Conservation (phyloP, 2,329 filamentous ascomycete genomes). For the Elsinoe batatas region DNA sequence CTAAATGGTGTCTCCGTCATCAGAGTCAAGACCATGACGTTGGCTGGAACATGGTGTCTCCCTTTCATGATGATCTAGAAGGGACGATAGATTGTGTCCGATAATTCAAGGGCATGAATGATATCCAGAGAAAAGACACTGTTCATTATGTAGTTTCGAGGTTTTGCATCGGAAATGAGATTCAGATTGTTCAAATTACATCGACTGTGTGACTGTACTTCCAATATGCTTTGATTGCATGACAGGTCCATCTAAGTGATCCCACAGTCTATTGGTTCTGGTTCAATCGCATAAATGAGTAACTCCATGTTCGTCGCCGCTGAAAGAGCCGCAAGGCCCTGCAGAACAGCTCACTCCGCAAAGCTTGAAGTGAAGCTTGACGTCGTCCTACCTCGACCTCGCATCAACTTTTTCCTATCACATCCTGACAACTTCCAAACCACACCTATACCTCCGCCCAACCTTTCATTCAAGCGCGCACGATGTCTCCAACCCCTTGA, state of each 20-base stretch:
- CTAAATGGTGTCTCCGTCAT: constrained; percentile 43
- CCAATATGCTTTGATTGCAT: not conserved
- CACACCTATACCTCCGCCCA: not conserved
- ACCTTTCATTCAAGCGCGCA: too few relatives aligned
- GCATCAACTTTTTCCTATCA: not conserved
- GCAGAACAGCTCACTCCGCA: not conserved
- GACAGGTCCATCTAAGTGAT: not conserved
- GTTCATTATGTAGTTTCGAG: constrained; percentile 10
- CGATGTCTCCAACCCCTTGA: not conserved
- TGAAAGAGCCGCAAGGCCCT: constrained; percentile 3
- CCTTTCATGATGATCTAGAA: constrained; percentile 3
- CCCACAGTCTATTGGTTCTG: not conserved
- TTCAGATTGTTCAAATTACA: constrained; percentile 7
- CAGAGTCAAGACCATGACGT: constrained; percentile 8
- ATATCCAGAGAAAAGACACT: constrained; percentile 13
- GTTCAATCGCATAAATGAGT: too few relatives aligned
- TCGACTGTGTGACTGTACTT: not conserved
- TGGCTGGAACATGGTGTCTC: constrained; percentile 6
- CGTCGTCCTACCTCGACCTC: not conserved
- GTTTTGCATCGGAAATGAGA: constrained; percentile 12
- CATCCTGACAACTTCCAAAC: not conserved
- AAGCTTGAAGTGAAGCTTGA: not conserved
- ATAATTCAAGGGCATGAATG: constrained; percentile 1
- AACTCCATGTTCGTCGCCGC: too few relatives aligned
- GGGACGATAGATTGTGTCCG: constrained; percentile 8